Evolutionary conservation across 75 land plant species (phyloP).

Genomic region (Picea glauca): DNA sequence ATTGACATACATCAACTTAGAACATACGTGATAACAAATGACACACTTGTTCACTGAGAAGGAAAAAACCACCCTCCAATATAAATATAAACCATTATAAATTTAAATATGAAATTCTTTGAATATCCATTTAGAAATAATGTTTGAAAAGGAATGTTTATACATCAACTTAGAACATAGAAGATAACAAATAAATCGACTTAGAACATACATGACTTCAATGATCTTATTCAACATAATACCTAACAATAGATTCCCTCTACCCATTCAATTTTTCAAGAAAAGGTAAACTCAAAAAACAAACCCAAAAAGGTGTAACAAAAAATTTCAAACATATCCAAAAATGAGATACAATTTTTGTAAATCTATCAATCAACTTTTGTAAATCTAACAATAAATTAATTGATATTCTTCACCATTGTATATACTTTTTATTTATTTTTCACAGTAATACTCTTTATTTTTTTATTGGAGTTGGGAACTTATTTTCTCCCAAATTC

Average conservation of each 20-base stretch:
- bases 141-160: no score
- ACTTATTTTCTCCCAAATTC: no score
- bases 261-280: not conserved
- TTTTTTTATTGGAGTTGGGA: no score
- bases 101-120: no score
- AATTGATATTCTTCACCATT: no score
- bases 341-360: not conserved
- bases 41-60: not conserved
- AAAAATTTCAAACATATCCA: not conserved
- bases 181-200: not conserved
- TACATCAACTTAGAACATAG: no score
- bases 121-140: no score
- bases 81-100: not conserved
- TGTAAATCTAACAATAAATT: not conserved
- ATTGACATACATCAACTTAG: no score
- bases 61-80: not conserved
- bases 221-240: not conserved
- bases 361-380: not conserved
- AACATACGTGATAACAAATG: not conserved
- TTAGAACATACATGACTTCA: not conserved
- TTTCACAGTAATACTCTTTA: no score
- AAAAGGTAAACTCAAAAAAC: not conserved
- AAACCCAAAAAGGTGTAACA: not conserved
- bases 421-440: no score
- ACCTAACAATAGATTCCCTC: not conserved